Conservation (phyloP, 148 eudicot genomes). For the Drosera capensis region DNA sequence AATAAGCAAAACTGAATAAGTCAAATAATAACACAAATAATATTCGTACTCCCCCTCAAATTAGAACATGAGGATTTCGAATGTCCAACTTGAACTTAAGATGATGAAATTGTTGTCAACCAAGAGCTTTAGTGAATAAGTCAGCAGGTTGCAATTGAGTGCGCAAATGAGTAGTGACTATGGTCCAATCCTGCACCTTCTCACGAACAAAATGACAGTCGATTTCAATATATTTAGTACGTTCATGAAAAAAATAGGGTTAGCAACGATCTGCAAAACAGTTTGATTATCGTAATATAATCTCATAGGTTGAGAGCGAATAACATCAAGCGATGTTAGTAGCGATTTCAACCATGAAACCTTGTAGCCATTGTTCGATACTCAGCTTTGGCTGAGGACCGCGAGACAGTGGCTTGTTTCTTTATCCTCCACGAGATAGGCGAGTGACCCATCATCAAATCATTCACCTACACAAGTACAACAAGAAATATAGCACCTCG, state of each 20-base stretch:
- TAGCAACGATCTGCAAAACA: not conserved
- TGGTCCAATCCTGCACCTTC: not conserved
- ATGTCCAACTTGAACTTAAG: no score
- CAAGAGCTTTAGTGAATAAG: no score
- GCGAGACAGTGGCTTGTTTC: not conserved
- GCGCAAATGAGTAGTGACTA: no score
- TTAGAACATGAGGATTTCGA: no score
- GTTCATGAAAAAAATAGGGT: not conserved
- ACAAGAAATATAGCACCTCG: not conserved
- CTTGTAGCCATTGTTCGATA: constrained; percentile 1
- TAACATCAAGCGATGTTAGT: not conserved
- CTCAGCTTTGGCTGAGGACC: constrained; percentile 1
- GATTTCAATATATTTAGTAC: not conserved
- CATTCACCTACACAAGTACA: not conserved
- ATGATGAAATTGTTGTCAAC: no score
- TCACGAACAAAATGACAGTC: not conserved
- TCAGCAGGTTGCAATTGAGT: no score
- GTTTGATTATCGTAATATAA: not conserved
- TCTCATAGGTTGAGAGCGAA: not conserved
- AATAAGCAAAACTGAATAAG: no score
- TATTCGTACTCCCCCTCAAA: no score
- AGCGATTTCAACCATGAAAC: not conserved
- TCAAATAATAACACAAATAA: no score
- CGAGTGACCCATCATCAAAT: not conserved
- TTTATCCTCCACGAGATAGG: not conserved